Conservation (phyloP, 768 basidiomycete species). For the Galerina sulciceps region DNA sequence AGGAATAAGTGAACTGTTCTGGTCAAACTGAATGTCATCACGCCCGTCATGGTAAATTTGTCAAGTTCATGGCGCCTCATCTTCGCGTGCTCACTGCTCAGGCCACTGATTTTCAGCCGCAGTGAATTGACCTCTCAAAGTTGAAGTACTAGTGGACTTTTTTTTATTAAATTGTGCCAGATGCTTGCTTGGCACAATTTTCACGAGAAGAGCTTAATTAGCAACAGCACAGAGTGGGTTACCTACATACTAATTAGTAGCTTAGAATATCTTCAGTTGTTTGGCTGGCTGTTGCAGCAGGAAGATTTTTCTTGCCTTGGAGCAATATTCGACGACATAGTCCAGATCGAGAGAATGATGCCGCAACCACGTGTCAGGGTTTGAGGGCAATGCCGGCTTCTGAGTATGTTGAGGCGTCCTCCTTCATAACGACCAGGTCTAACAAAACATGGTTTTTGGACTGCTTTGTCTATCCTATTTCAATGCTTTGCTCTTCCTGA, state of each 20-base stretch:
- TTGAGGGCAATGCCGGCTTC: slow-evolving; percentile 3
- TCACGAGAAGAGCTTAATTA: not conserved
- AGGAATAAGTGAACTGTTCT: too few species aligned
- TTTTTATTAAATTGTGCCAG: too few species aligned
- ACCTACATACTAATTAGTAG: too few species aligned
- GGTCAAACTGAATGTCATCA: too few species aligned
- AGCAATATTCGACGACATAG: not conserved
- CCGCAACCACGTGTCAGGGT: slow-evolving; percentile 14
- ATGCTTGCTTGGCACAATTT: not conserved
- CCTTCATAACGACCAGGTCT: slow-evolving; percentile 3
- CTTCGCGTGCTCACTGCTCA: slow-evolving; percentile 6
- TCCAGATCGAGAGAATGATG: not conserved
- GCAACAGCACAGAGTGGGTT: too few species aligned
- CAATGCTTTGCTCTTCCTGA: slow-evolving; percentile 24
- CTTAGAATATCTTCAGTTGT: not conserved
- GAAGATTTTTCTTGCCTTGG: too few species aligned
- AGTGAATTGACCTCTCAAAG: too few species aligned
- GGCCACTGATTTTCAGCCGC: not conserved
- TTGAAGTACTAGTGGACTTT: too few species aligned
- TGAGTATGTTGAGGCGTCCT: slow-evolving; percentile 1
- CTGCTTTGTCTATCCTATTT: slow-evolving; percentile 31
- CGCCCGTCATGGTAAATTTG: too few species aligned
- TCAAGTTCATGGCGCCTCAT: not conserved
- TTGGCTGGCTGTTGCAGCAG: too few species aligned
- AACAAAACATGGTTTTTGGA: slow-evolving; percentile 33